Base-by-base conservation (phyloP, 2,329 filamentous ascomycete species). In the Neocucurbitaria cava region DNA sequence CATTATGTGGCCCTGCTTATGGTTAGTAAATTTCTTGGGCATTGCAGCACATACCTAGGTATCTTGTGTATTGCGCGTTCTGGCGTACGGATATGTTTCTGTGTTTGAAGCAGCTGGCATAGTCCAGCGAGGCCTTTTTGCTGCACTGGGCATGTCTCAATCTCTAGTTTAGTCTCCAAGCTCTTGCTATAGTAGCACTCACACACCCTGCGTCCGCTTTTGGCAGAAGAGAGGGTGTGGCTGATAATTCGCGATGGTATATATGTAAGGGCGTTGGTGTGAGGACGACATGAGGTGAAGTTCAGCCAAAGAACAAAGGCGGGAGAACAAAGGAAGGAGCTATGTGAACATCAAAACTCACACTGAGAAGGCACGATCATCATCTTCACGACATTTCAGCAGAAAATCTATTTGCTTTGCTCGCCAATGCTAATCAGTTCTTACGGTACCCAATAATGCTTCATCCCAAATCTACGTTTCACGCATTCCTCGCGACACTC, bases 401-500 rank as follows among this genome's bases (percentile, higher is more conserved):
- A 3, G 31, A 35, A 13, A 35, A 35, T 10, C 5, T n/a, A n/a
- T 35, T 2, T 35, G 10, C 5, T n/a, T 17, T 35, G 13, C 31
- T n/a, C 31, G 15, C 31, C 5, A 17, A 4, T 35, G 5, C n/a
- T 15, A 13, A 35, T 2, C 15, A 3, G 30, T 31, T 5, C 24
- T n/a, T 35, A 17, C 5, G 15, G 31, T n/a, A 35, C 13, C 31
- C 13, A n/a, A 8, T 17, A 35, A n/a, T 35, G 13, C 31, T 21
- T 39, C 18, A 4, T 7, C 11, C 36, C 8, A 39, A 39, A 10
- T 21, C 36, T 15, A 21, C 18, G 11, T 21, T 6, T 54, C 46
- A 56, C 2, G 49, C 50, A 44, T 17, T 28, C 38, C 62, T 60
- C 15, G 68, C 71, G 49, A 69, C 54, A 2, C 46, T 57, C 70